Conservation (phyloP, 768 basidiomycete genomes). For the Ephemerocybe angulata region DNA sequence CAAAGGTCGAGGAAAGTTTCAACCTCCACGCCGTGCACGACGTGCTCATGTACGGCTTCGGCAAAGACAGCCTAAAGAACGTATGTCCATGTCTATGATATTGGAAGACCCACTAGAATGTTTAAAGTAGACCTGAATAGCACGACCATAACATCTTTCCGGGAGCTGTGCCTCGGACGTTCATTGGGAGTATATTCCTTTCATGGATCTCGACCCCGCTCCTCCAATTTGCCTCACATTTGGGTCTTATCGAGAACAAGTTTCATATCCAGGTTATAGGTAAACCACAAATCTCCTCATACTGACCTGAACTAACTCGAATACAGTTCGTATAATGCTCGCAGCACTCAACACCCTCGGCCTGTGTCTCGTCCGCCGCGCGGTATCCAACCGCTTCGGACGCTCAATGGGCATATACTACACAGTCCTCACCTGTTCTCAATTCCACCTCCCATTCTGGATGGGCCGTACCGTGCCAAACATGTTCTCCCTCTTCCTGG, state of each 20-base stretch:
- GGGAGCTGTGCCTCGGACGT: constrained; percentile 86
- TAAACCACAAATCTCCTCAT: constrained; percentile 30
- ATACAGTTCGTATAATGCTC: constrained; percentile 71
- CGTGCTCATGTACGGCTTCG: constrained; percentile 70
- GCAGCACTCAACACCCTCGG: constrained; percentile 60
- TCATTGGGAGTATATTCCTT: constrained; percentile 71
- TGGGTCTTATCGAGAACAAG: constrained; percentile 51
- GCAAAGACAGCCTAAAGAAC: constrained; percentile 37
- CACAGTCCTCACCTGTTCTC: constrained; percentile 66
- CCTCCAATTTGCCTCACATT: constrained; percentile 34
- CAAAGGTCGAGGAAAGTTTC: constrained; percentile 98
- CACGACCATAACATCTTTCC: constrained; percentile 90
- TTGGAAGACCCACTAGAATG: background rate
- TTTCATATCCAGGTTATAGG: constrained; percentile 68
- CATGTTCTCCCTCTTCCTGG: constrained; percentile 51
- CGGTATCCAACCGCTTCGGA: constrained; percentile 64
- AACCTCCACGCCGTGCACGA: constrained; percentile 92
- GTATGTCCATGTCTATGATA: constrained; percentile 36
- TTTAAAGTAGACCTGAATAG: constrained; percentile 35
- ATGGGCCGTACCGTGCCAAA: constrained; percentile 93
- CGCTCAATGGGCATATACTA: constrained; percentile 53
- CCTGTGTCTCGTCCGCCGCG: constrained; percentile 60
- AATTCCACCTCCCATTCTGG: constrained; percentile 93
- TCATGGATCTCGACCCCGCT: constrained; percentile 54
- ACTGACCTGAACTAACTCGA: background rate